Base-by-base conservation (phyloP, 2,329 filamentous ascomycete species). In the Arthroderma sp. region DNA sequence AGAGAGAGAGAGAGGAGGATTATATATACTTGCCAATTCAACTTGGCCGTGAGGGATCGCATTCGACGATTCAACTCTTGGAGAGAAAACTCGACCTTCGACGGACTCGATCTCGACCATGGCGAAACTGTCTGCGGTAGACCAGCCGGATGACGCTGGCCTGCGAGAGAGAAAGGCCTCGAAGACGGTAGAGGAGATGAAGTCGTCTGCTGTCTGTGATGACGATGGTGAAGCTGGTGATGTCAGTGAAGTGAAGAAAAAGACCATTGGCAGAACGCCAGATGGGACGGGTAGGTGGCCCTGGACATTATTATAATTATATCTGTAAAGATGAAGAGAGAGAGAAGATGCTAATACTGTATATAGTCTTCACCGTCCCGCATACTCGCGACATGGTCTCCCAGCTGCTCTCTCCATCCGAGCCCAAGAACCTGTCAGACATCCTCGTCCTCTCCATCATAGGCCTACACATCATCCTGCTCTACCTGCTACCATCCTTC, bases 301-400 rank as follows among this genome's bases (percentile, higher is more conserved):
- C 15, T 23, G 17, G 7, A n/a, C 35, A 35, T 35, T 6, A 2
- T 9, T 28, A 19, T 6, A 3, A 39, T 28, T 25, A 55, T 28
- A 33, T 52, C 4, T 2, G 21, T 25, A 21, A 41, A 28, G 28
- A 55, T 49, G 15, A 47, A 8, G 21, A 13, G 23, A 19, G n/a
- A n/a, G n/a, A n/a, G n/a, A n/a, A n/a, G n/a, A n/a, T n/a, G n/a
- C n/a, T n/a, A n/a, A n/a, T n/a, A n/a, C n/a, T n/a, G n/a, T n/a
- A n/a, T n/a, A n/a, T 47, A 97, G 93, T 95, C 66, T 98, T 98
- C 70, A 86, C 89, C 59, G 93, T 98, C 56, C 93, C 93, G 52
- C 85, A 89, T 61, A 98, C 93, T 58, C 90, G 96, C 78, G 93
- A 98, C 75, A 97, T 98, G 93, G 91, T 98, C 65, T 95, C 91